Percentiles rank a stretch among this genome's conserved stretches.
phyloP scores from a whole-genome alignment of 495 filamentous ascomycete species.

The Penicillium paradoxum region DNA sequence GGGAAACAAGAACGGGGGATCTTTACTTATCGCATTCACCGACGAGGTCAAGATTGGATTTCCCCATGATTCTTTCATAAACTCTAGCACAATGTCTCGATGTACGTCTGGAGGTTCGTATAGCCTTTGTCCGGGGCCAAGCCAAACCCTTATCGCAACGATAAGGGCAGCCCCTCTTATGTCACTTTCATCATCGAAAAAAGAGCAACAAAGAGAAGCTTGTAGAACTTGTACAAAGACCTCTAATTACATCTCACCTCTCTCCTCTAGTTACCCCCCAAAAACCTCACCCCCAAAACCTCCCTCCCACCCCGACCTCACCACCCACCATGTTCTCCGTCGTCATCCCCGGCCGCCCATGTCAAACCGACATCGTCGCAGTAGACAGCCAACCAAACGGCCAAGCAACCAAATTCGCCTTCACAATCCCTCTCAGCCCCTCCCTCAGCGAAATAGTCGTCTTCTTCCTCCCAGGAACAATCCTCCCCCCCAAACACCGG shows the following conservation, averaged over 20 bases:
- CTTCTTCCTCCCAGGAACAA: constrained; percentile 78
- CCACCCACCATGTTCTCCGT: constrained; percentile 50
- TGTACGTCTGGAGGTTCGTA: neutral
- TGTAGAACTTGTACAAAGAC: constrained; percentile 2
- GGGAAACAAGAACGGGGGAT: constrained; percentile 17
- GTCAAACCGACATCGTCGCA: constrained; percentile 56
- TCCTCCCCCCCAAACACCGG: constrained; percentile 70
- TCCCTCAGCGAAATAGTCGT: constrained; percentile 76
- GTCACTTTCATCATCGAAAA: constrained; percentile 24
- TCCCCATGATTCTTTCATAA: constrained; percentile 28
- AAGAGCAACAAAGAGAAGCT: constrained; percentile 1
- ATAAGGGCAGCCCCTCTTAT: constrained; percentile 28
- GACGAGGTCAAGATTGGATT: constrained; percentile 51
- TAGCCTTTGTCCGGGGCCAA: neutral
- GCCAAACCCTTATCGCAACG: constrained; percentile 28
- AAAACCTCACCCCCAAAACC: neutral
- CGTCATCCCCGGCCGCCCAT: constrained; percentile 52
- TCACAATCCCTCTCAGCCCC: constrained; percentile 53
- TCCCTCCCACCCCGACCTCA: neutral
- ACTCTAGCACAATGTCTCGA: neutral
- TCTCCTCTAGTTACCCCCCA: neutral
- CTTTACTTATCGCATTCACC: constrained; percentile 58
- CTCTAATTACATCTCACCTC: neutral
- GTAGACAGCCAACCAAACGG: constrained; percentile 44
- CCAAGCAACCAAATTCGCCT: constrained; percentile 63